Evolutionary conservation across 2,329 filamentous ascomycete species (phyloP), one percentile per base, ranked within the genome.

Genomic region (Colletotrichum caudatum): DNA sequence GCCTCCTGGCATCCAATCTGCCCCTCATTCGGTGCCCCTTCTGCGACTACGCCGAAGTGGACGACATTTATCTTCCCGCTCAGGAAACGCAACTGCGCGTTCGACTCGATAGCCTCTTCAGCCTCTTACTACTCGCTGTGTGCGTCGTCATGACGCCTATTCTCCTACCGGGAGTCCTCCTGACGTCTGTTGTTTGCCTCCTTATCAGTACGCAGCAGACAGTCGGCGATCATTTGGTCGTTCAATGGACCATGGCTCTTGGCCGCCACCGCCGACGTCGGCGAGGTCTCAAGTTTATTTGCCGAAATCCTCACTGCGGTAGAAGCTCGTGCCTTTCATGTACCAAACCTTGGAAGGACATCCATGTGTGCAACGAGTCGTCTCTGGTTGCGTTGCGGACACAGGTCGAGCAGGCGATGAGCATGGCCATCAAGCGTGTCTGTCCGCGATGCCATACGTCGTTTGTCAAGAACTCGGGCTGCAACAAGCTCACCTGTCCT

Each of bases 401-500:
- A 1, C 93, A 95, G 75, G 92, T 98, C 74, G 96, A 98, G 82
- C 92, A 94, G 75, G 95, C 95, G 66, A 96, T 97, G 85, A 97
- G 95, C 73, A 91, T 95, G 78, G 95, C 95, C 33, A 91, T 98
- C 79, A 99, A 98, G 83, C 93, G 96, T 62, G 95, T 96, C 12
- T 99, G 96, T 80, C 96, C 96, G 11, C 90, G 92, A 59, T 99
- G 96, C 84, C 92, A 93, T 76, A 93, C 95, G 12, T 93, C 92
- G 20, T 98, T 98, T 80, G 93, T 99, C 82, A 98, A 98, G 81
- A 92, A 91, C 8, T 91, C 92, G 35, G 96, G 96, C 77, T 99
- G 96, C 87, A 99, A 99, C 85, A 98, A 98, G 83, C 87, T 99
- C 51, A 95, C 94, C 7, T 98, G 96, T 79, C 91, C 94, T 20